Percentiles rank a stretch among this genome's conserved stretches.
These are phyloP conservation scores for Paramecium tetraurelia DNA, from an alignment of 73 alveolate genomes.

Conservation along the genomic window DNA sequence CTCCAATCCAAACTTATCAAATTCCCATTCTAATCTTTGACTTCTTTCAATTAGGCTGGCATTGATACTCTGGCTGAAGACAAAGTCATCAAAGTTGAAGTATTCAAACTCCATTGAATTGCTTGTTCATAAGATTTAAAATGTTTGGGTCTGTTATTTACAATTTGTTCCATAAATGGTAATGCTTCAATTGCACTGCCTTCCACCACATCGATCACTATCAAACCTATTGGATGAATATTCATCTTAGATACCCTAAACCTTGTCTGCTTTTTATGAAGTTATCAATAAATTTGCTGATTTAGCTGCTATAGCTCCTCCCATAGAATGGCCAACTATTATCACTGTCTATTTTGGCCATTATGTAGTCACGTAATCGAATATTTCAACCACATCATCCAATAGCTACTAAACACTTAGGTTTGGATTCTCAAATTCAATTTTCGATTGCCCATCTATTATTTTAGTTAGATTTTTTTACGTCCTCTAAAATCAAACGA, in stretches of 20 bases:
- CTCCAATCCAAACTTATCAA: constrained; percentile 76
- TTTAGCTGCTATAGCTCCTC: constrained; percentile 96
- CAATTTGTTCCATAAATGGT: constrained; percentile 95
- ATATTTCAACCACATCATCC: constrained; percentile 76
- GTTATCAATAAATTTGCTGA: constrained; percentile 69
- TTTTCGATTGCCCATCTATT: constrained; percentile 51
- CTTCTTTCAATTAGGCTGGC: constrained; percentile 82
- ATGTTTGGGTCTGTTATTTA: constrained; percentile 83
- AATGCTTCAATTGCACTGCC: constrained; percentile 98
- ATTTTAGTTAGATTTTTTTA: constrained; percentile 57
- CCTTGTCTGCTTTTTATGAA: constrained; percentile 63
- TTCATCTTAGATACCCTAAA: constrained; percentile 10
- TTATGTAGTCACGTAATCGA: constrained; percentile 72
- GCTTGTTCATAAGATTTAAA: constrained; percentile 86
- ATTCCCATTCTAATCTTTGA: constrained; percentile 57
- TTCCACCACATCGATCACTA: constrained; percentile 96
- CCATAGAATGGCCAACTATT: constrained; percentile 80
- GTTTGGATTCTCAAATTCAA: constrained; percentile 49
- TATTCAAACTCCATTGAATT: constrained; percentile 72
- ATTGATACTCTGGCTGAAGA: constrained; percentile 92
- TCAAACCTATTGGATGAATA: constrained; percentile 65
- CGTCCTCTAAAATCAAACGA: constrained; percentile 97
- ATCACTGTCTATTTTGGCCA: constrained; percentile 64
- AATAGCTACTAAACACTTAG: constrained; percentile 77
- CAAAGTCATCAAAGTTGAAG: constrained; percentile 87